Conservation (phyloP, 164 flowering plant genomes). For the Dillenia turbinata region DNA sequence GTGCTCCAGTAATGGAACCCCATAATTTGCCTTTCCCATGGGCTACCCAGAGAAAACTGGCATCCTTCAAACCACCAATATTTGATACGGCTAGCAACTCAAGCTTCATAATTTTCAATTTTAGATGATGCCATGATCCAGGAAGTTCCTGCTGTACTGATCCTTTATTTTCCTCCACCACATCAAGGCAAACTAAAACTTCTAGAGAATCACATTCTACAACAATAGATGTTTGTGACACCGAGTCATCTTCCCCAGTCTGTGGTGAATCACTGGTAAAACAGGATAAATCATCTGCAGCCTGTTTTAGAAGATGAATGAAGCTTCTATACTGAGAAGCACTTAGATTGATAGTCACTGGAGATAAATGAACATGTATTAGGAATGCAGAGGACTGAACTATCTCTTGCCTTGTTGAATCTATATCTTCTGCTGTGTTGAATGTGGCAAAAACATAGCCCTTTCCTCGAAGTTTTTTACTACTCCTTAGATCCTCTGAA, state of each 20-base stretch:
- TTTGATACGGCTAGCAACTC: constrained; percentile 66
- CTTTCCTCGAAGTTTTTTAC: constrained; percentile 35
- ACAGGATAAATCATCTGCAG: constrained; percentile 34
- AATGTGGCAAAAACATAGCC: constrained; percentile 70
- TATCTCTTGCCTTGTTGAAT: constrained; percentile 56
- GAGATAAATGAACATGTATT: constrained; percentile 47
- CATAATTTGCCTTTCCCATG: constrained; percentile 78
- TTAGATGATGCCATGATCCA: constrained; percentile 65
- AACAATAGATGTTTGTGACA: constrained; percentile 57
- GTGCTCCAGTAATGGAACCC: constrained; percentile 51
- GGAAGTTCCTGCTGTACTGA: constrained; percentile 75
- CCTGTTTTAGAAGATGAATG: constrained; percentile 40
- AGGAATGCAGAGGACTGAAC: constrained; percentile 55
- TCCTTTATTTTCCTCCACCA: constrained; percentile 24
- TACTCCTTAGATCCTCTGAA: constrained; percentile 35
- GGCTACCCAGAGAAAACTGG: constrained; percentile 59
- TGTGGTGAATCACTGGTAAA: constrained; percentile 12
- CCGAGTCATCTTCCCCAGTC: constrained; percentile 19
- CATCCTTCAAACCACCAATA: constrained; percentile 58
- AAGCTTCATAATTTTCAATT: constrained; percentile 53
- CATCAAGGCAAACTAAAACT: constrained; percentile 38
- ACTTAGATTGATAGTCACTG: constrained; percentile 33
- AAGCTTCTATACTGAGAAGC: constrained; percentile 42
- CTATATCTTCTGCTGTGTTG: constrained; percentile 36
- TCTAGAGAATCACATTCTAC: constrained; percentile 63